Evolutionary conservation across 257 asterid genomes (phyloP), one percentile per base, ranked within the genome.

Genomic region (Agastache rugosa): DNA sequence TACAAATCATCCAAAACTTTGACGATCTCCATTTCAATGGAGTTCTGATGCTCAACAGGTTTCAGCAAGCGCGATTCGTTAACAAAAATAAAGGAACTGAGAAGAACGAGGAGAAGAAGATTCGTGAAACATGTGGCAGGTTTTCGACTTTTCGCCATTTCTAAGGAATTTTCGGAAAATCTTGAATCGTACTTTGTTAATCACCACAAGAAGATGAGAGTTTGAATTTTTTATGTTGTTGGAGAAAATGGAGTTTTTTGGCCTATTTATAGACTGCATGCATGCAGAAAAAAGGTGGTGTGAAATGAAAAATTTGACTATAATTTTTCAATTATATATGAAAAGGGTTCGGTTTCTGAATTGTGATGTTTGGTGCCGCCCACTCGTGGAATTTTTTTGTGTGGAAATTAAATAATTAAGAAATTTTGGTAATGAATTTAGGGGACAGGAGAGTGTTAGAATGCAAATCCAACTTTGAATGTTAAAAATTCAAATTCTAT

Each of bases 1-100:
- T 73, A 64, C 66, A 80, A 70, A 15, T 69, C 74, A 0, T 75
- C 72, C 76, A 80, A 66, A 25, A 80, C 63, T 20, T 77, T 77
- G 56, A 17, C 29, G 25, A 79, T 73, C 58, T 76, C 78, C 35
- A 8, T 11, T 6, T 77, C 80, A 20, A 55, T 56, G 23, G 41
- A 47, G 62, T 42, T 74, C 16, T 62, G 73, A 48, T 17, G 23
- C 53, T 27, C 47, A 17, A 2, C 60, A 17, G 27, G 56, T 41
- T 29, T 64, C 53, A 69, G 25, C 63, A 58, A 4, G 15, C 86
- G 82, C 1, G 84, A 80, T 45, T 83, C 73, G 19, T 31, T 53
- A 0, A 2, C 16, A 17, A 31, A 55, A 11, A 69, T 23, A 1
- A 39, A 22, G 15, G 25, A 76, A 5, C 11, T 15, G 0, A 79